Evolutionary conservation across 1,139 yeast genomes (phyloP), one percentile per base, ranked within the genome.

Genomic region (Blastobotrys aristatus): DNA sequence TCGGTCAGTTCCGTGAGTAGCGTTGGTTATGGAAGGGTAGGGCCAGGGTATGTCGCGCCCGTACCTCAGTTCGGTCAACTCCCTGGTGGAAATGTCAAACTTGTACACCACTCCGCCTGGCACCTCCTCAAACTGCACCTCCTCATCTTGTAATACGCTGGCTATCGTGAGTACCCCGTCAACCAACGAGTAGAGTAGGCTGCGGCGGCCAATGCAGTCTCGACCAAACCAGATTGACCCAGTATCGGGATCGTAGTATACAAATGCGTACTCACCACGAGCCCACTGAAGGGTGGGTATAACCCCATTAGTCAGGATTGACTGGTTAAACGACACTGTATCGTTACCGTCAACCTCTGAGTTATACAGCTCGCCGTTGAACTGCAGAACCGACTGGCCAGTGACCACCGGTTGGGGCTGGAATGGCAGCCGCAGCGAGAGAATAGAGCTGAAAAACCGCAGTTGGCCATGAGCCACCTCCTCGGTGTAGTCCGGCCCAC

Each of bases 281-380:
- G 87, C 56, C 1, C 47, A 48, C n/a, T 68, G 62, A 1, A 75
- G 47, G 47, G 74, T 56, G 33, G 61, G 46, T 50, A 64, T 13
- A 21, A 59, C 56, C 20, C 71, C 66, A 2, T 55, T 42, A 8
- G 26, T 27, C 6, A 52, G 41, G 30, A 73, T 53, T 18, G 56
- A 48, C 1, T 64, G 52, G 32, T 65, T 65, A 17, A 80, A 65
- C 48, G 61, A 75, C 4, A 63, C 64, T 0, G 84, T 75, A 60
- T 82, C 88, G 56, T 78, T 79, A 1, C 61, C 57, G 48, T 18
- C 57, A 29, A 84, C 76, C 32, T 76, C 81, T 0, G 64, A 59
- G 55, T 82, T 82, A 62, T 90, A 90, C 11, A 89, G 68, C 61
- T 90, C 97, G 0, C 97, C 98, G 62, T 92, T 92, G 67, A 84